A percentile compares a stretch with the other conserved stretches of the same genome.
These are phyloP conservation scores for Fonsecaea nubica DNA, from an alignment of 2,329 filamentous ascomycete species.

Conservation along the genomic window DNA sequence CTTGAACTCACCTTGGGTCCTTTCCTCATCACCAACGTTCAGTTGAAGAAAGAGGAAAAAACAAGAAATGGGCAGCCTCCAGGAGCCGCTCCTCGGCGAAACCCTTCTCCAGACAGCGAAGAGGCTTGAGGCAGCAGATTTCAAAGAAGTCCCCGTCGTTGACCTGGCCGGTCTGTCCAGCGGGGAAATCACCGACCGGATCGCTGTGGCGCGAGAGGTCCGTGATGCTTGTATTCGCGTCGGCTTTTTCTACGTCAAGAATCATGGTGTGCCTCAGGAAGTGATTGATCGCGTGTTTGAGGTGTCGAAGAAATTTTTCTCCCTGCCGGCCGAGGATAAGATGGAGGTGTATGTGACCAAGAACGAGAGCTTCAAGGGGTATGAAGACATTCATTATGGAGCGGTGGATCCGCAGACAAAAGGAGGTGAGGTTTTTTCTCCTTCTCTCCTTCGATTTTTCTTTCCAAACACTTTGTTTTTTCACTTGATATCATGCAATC, in stretches of 20 bases:
- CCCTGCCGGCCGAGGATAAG: conserved; percentile 53
- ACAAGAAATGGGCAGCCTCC: conserved; percentile 10
- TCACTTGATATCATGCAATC: neutral
- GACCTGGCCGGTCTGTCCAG: conserved; percentile 8
- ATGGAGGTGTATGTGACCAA: conserved; percentile 55
- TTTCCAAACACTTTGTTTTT: neutral
- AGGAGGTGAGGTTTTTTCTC: conserved; percentile 18
- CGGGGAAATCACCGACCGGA: neutral
- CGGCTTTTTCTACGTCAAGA: conserved; percentile 52
- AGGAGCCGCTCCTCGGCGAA: conserved; percentile 13
- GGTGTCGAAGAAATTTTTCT: conserved; percentile 54
- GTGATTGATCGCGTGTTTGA: conserved; percentile 53
- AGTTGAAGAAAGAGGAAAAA: neutral
- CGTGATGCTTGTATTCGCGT: conserved; percentile 13
- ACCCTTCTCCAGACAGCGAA: conserved; percentile 17
- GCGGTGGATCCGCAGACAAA: conserved; percentile 25
- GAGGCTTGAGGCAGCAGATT: conserved; percentile 13
- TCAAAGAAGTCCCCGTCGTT: conserved; percentile 12
- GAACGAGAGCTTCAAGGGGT: conserved; percentile 46
- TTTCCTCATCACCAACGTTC: neutral
- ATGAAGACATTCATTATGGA: conserved; percentile 22
- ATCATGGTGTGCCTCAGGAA: conserved; percentile 51
- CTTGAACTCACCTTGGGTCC: neutral
- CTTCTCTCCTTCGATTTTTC: conserved; percentile 17
- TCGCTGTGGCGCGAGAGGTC: conserved; percentile 9